These are phyloP conservation scores for Sutorius eximius DNA, from an alignment of 1,284 basidiomycete species.

Conservation along the genomic window DNA sequence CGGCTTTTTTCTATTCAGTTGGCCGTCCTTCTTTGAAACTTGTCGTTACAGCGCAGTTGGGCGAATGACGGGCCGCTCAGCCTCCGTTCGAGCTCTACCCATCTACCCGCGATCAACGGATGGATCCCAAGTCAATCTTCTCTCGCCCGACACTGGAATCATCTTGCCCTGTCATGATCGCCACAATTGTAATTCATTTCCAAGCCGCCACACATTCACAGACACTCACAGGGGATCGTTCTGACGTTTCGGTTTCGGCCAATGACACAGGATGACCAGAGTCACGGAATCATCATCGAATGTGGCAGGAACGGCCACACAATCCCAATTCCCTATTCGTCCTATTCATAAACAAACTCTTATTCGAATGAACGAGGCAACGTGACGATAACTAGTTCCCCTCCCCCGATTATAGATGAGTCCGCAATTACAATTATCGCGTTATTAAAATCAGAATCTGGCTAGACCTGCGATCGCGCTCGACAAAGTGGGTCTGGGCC, in stretches of 20 bases:
- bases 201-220: constrained; percentile 12
- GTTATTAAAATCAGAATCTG: not conserved
- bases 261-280: not conserved
- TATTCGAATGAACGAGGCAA: not conserved
- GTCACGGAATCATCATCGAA: not conserved
- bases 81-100: too few relatives aligned
- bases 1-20: not conserved
- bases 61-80: constrained; percentile 21
- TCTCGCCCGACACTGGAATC: not conserved
- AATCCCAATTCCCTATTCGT: not conserved
- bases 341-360: not conserved
- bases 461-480: not conserved
- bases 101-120: constrained; percentile 25
- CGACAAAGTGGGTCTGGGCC: not conserved
- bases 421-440: too few relatives aligned
- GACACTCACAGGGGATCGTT: constrained; percentile 16
- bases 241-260: not conserved
- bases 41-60: constrained; percentile 23
- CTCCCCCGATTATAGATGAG: too few relatives aligned
- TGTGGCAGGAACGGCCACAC: not conserved
- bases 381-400: not conserved
- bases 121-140: not conserved
- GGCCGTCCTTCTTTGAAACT: constrained; percentile 23
- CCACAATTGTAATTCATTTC: constrained; percentile 29
- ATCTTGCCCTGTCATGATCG: constrained; percentile 27